Conservation (phyloP, 1,139 yeast genomes). For the Lodderomyces oxycetoniae region DNA sequence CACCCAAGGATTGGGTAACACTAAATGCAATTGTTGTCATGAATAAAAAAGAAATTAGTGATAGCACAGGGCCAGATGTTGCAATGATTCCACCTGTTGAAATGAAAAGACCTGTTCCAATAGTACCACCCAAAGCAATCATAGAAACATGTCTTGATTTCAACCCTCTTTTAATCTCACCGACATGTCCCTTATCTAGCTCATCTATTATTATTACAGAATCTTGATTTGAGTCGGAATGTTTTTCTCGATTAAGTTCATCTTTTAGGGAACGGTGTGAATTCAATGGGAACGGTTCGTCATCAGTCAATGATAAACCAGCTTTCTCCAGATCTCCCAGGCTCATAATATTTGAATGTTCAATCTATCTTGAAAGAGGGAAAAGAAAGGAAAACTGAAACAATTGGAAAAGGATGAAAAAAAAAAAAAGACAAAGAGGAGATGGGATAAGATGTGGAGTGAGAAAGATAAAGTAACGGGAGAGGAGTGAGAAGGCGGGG, state of each 20-base stretch:
- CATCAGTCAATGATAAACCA: no score
- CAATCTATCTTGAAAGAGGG: no score
- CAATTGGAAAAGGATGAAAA: background rate
- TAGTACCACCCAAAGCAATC: conserved; percentile 61
- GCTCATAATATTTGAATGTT: no score
- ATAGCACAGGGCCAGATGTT: conserved; percentile 67
- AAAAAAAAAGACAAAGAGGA: background rate
- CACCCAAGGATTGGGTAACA: conserved; percentile 69
- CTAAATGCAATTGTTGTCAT: conserved; percentile 62
- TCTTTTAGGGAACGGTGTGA: no score
- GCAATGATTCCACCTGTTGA: conserved; percentile 48
- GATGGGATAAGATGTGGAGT: background rate
- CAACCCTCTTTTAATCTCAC: no score
- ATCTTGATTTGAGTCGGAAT: no score
- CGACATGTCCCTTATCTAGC: no score
- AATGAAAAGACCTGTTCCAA: conserved; percentile 63
- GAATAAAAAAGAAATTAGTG: conserved; percentile 60
- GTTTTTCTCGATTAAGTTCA: no score
- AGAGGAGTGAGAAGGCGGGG: background rate
- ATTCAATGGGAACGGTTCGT: no score
- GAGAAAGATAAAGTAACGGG: conserved; percentile 7
- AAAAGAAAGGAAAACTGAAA: no score
- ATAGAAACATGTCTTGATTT: conserved; percentile 66
- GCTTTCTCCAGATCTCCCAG: no score
- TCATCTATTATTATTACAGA: no score